Base-by-base conservation (phyloP, 768 basidiomycete genomes). In the Piloderma croceum region DNA sequence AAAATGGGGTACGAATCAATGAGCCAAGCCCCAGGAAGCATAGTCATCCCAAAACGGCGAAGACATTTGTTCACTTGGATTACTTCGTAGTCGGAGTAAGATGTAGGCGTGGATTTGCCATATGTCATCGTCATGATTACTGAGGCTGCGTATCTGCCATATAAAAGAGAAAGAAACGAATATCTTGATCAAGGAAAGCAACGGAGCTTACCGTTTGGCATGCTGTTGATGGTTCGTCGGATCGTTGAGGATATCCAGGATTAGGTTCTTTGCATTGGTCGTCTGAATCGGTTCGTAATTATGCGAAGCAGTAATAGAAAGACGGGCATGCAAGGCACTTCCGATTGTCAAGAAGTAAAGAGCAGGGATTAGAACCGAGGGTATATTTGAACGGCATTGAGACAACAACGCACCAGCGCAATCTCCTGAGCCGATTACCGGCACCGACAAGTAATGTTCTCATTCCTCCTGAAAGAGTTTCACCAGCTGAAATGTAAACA, bases 371-470 rank as follows among this genome's bases (percentile, higher is more conserved):
- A 27, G 41, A 21, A n/a, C 18, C 13, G 21, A 21, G 9, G 6
- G 25, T 37, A 38, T 12, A 24, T 7, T 34, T 15, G 22, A n/a
- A 17, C 13, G 24, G 34, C 12, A 24, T 24, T 34, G 23, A 33
- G 25, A 24, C 4, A 41, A 29, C 15, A 11, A 54, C 57, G 41
- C 43, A 78, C 77, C 68, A 72, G 41, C 79, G 68, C 61, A 81
- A 71, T 56, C 73, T 77, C 55, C 76, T 75, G 51, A 81, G 77
- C 31, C 71, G 63, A 20, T 79, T 77, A 2, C 77, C 79, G 3
- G 72, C 72, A 0, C 71, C 70, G 3, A 73, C 76, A 6, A 80
- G 62, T 36, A 81, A 51, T 43, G 76, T 65, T 1, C 79, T 60
- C 65, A 81, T 73, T 1, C 78, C 79, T 3, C 77, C 73, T 0